phyloP scores from a whole-genome alignment of 306 rosid genomes.

The Quillaja saponaria region DNA sequence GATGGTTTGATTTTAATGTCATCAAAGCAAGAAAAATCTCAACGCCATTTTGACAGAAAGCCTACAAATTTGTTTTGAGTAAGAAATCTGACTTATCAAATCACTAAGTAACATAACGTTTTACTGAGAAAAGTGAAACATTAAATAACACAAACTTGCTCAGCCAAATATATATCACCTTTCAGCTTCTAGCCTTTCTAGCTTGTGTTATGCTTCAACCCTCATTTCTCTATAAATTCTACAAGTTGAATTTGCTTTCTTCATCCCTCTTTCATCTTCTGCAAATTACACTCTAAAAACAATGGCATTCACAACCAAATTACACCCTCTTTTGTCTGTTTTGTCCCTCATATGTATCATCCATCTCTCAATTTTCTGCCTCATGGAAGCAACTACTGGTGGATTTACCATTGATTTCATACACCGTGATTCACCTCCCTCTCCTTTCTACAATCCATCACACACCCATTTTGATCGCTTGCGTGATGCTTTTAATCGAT shows the following conservation, averaged over 20 bases:
- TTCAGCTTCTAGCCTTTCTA: not conserved
- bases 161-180: not conserved
- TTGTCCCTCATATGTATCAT: not conserved
- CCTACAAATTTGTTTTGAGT: no score
- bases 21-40: no score
- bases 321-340: not conserved
- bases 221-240: not conserved
- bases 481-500: conserved; percentile 46
- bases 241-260: not conserved
- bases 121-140: no score
- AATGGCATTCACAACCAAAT: not conserved
- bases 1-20: no score
- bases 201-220: not conserved
- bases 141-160: not conserved
- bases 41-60: no score
- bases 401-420: conserved; percentile 40
- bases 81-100: no score
- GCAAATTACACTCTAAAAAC: no score
- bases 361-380: not conserved
- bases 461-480: conserved; percentile 33
- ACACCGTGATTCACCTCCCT: conserved; percentile 52
- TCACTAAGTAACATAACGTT: no score
- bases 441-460: conserved; percentile 46
- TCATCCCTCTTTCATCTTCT: no score
- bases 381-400: not conserved